Base-by-base conservation (phyloP, 306 rosid genomes). In the Datisca glomerata region DNA sequence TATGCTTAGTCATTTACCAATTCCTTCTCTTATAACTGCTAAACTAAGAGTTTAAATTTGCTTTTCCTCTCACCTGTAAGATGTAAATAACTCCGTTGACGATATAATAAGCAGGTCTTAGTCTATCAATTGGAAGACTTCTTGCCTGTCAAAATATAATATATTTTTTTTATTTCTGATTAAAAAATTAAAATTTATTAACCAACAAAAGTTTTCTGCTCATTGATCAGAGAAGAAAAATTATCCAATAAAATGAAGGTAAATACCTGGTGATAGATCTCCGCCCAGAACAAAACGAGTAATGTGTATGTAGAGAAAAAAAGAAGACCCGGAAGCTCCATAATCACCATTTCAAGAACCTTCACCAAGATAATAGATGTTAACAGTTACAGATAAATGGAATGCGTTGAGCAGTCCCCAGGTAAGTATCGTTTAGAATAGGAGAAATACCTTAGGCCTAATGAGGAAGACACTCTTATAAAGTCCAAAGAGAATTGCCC, bases 201-300 rank as follows among this genome's bases (percentile, higher is more conserved):
- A n/a, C n/a, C n/a, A n/a, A n/a, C n/a, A n/a, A n/a, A n/a, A n/a
- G n/a, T n/a, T n/a, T n/a, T n/a, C n/a, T n/a, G n/a, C n/a, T n/a
- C n/a, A n/a, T n/a, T n/a, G n/a, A n/a, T n/a, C n/a, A n/a, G n/a
- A n/a, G n/a, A n/a, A n/a, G n/a, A n/a, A n/a, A n/a, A n/a, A n/a
- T n/a, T n/a, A n/a, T 15, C 18, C 40, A 21, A 12, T 53, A 39
- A 6, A 16, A 34, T 49, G 31, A 41, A 41, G 18, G 42, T 17
- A 43, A 33, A 41, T 72, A 72, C 94, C 82, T 83, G 91, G 62
- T 79, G 67, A 57, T 75, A 75, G 55, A 83, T 83, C 80, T 83
- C 91, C 10, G 91, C 94, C 91, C 91, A 83, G 66, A 83, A 79
- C 52, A 83, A 61, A 45, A 83, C 78, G 51, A 83, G 91, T 45